Conservation (phyloP, 1,139 yeast genomes). For the Geotrichum histeridarum region DNA sequence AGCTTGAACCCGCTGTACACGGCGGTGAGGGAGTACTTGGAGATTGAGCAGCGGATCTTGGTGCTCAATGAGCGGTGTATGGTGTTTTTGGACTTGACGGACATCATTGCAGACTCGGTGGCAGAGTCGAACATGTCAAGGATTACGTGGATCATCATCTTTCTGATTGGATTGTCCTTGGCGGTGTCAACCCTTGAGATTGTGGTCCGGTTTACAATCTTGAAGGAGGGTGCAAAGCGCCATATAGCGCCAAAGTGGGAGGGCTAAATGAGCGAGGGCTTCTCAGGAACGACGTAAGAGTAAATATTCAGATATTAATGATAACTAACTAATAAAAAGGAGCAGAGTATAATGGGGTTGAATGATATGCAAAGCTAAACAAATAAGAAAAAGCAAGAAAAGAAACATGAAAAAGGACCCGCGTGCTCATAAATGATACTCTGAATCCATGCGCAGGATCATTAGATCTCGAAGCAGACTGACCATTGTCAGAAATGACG, state of each 20-base stretch:
- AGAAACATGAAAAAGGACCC: not conserved
- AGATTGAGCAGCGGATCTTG: slow-evolving; percentile 89
- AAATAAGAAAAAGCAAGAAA: not conserved
- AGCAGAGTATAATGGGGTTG: not conserved
- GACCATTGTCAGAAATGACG: slow-evolving; percentile 88
- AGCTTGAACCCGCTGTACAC: slow-evolving; percentile 85
- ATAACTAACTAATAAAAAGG: not conserved
- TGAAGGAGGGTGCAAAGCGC: slow-evolving; percentile 31
- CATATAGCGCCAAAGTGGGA: not conserved
- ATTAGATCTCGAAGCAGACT: slow-evolving; percentile 70
- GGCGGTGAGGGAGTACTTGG: slow-evolving; percentile 87
- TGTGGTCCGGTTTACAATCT: slow-evolving; percentile 50
- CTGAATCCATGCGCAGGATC: slow-evolving; percentile 69
- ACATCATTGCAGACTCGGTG: slow-evolving; percentile 86
- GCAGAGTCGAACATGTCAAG: slow-evolving; percentile 89
- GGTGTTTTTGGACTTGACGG: slow-evolving; percentile 88
- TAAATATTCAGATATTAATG: not conserved
- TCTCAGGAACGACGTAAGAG: no score
- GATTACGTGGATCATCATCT: slow-evolving; percentile 84
- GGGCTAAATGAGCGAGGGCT: no score
- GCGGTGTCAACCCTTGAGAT: slow-evolving; percentile 62
- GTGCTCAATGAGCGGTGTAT: slow-evolving; percentile 90
- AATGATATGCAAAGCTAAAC: slow-evolving; percentile 1
- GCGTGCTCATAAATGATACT: slow-evolving; percentile 25
- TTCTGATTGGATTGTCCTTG: slow-evolving; percentile 73